These are phyloP conservation scores for Colletotrichum musicola DNA, from an alignment of 2,329 filamentous ascomycete genomes.

Conservation along the genomic window DNA sequence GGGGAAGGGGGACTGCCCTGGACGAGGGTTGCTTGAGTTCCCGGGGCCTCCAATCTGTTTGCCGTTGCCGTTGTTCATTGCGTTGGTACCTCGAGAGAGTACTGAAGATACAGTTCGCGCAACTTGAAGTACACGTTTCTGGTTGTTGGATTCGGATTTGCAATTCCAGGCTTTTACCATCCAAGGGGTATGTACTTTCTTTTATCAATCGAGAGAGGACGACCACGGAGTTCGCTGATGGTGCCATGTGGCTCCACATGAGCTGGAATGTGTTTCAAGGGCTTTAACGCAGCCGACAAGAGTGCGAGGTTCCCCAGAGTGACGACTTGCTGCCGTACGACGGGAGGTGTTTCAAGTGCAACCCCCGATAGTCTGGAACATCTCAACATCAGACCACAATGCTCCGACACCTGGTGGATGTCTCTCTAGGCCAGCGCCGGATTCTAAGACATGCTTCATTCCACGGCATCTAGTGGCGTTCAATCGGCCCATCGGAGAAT, in stretches of 20 bases:
- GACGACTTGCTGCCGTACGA: conserved; percentile 19
- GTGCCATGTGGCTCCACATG: conserved; percentile 10
- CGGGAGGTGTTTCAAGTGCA: conserved; percentile 21
- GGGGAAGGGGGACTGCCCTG: conserved; percentile 35
- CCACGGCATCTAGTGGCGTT: not conserved
- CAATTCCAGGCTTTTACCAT: no score
- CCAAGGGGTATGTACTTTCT: not conserved
- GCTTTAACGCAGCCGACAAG: not conserved
- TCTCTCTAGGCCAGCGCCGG: not conserved
- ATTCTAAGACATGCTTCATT: not conserved
- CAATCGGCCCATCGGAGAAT: not conserved
- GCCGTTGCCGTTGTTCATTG: conserved; percentile 17
- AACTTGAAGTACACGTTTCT: not conserved
- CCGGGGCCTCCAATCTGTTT: conserved; percentile 13
- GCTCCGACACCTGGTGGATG: not conserved
- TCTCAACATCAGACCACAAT: conserved; percentile 24
- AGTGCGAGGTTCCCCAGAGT: not conserved
- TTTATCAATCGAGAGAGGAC: not conserved
- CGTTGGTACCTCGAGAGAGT: not conserved
- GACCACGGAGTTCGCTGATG: conserved; percentile 12
- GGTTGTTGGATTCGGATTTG: no score
- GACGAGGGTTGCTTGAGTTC: conserved; percentile 36
- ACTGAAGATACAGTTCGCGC: not conserved
- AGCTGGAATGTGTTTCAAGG: conserved; percentile 20
- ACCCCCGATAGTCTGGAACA: conserved; percentile 12